Conservation (phyloP, 768 basidiomycete species). For the Tricholoma hemisulphureum region DNA sequence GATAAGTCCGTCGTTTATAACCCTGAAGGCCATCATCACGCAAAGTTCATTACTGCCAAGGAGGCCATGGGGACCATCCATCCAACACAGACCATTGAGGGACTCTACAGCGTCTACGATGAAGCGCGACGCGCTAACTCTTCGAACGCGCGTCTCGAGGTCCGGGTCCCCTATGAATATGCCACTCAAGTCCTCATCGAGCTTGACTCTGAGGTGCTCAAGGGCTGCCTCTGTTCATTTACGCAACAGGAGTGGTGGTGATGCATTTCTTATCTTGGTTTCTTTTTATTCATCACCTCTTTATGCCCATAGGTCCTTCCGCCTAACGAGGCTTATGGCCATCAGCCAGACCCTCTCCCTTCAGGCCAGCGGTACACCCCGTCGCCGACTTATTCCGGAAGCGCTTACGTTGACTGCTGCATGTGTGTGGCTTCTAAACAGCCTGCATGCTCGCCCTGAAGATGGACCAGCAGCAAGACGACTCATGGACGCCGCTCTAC, state of each 20-base stretch:
- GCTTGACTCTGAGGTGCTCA: constrained; percentile 26
- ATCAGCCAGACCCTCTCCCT: constrained; percentile 12
- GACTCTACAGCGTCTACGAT: constrained; percentile 20
- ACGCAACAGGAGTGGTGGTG: neutral
- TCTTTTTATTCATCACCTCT: too few relatives aligned
- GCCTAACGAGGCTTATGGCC: constrained; percentile 17
- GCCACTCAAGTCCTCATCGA: too few relatives aligned
- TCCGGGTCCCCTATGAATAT: too few relatives aligned
- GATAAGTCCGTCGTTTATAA: constrained; percentile 31
- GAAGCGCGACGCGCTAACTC: constrained; percentile 11
- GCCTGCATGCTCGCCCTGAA: constrained; percentile 27
- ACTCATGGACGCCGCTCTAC: constrained; percentile 20
- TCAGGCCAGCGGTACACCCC: constrained; percentile 9
- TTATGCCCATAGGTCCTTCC: constrained; percentile 23
- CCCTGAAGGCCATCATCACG: constrained; percentile 12
- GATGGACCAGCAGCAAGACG: constrained; percentile 15
- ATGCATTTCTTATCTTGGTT: neutral
- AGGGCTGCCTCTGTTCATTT: neutral
- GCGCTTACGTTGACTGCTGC: constrained; percentile 24
- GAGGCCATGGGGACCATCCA: neutral
- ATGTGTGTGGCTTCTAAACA: too few relatives aligned
- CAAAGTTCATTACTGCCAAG: constrained; percentile 7
- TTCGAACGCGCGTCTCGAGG: too few relatives aligned
- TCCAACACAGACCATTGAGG: constrained; percentile 3
- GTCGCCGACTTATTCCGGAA: neutral